These are phyloP conservation scores for Mycena vitilis DNA, from an alignment of 768 basidiomycete species.

Conservation along the genomic window DNA sequence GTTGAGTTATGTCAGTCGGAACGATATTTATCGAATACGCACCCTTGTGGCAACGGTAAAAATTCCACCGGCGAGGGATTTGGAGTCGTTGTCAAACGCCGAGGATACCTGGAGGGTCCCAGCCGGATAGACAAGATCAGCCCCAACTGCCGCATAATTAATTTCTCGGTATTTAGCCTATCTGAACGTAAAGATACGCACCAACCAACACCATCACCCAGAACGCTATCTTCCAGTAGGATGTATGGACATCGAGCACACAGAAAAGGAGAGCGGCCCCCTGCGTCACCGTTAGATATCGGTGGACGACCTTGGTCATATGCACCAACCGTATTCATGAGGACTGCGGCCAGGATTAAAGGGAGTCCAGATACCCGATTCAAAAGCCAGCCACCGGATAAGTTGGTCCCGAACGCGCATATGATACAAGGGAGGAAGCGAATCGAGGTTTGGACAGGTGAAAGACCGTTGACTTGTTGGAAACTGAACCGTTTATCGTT, in stretches of 20 bases:
- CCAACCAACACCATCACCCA: constrained; percentile 7
- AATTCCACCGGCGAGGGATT: constrained; percentile 46
- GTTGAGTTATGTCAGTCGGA: neutral
- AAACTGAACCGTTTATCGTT: constrained; percentile 18
- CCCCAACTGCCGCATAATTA: constrained; percentile 30
- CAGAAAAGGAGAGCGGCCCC: constrained; percentile 9
- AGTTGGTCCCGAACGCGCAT: neutral
- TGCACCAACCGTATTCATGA: neutral
- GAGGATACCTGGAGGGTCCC: constrained; percentile 44
- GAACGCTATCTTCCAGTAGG: constrained; percentile 7
- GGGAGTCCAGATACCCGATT: neutral
- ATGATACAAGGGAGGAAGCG: constrained; percentile 10
- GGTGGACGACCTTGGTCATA: neutral
- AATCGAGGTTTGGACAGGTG: constrained; percentile 5
- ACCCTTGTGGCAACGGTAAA: constrained; percentile 47
- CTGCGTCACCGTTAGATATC: neutral
- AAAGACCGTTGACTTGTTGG: constrained; percentile 17
- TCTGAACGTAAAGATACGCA: neutral
- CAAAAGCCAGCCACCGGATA: constrained; percentile 8
- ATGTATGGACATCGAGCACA: neutral
- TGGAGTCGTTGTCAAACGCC: constrained; percentile 42
- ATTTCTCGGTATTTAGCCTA: neutral
- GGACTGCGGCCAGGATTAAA: constrained; percentile 2
- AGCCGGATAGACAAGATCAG: constrained; percentile 44
- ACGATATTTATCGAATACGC: neutral